A percentile compares a stretch with the other conserved stretches of the same genome.
These are phyloP conservation scores for Aspergillus hortae DNA, from an alignment of 2,329 filamentous ascomycete genomes.

Conservation along the genomic window DNA sequence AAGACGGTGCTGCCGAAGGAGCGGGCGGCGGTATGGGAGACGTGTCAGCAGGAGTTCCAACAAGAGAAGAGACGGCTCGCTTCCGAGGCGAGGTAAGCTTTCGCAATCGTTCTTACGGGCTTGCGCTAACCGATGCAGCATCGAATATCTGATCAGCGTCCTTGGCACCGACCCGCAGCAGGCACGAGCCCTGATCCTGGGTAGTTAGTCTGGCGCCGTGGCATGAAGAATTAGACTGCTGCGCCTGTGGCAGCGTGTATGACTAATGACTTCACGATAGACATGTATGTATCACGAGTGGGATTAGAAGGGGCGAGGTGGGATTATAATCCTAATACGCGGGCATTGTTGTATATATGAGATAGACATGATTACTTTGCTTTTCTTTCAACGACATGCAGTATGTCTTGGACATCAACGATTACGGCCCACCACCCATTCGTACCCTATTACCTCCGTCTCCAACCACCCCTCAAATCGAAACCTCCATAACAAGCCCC, in stretches of 20 bases:
- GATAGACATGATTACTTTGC: background rate
- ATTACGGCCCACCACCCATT: too few species aligned
- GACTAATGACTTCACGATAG: conserved; percentile 39
- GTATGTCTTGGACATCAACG: too few species aligned
- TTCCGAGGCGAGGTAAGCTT: conserved; percentile 66
- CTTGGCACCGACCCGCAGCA: conserved; percentile 55
- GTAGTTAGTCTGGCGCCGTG: conserved; percentile 1
- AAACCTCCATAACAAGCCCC: conserved; percentile 26
- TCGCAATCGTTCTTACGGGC: conserved; percentile 30
- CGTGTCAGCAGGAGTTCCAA: conserved; percentile 71
- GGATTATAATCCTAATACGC: conserved; percentile 7
- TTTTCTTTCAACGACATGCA: too few species aligned
- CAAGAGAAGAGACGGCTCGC: conserved; percentile 66
- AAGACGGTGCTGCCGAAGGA: conserved; percentile 73
- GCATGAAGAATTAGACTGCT: background rate
- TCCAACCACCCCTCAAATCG: too few species aligned
- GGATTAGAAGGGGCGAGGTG: background rate
- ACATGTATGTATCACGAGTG: conserved; percentile 30
- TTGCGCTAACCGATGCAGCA: conserved; percentile 41
- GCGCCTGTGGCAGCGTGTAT: conserved; percentile 21
- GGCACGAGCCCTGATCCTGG: conserved; percentile 45
- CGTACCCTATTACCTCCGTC: too few species aligned
- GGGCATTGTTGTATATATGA: conserved; percentile 4
- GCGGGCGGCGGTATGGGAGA: conserved; percentile 65
- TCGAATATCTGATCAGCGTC: conserved; percentile 63